A percentile compares a stretch with the other conserved stretches of the same genome.
Evolutionary conservation across 2,329 filamentous ascomycete genomes (phyloP).

Genomic region (Colletotrichum sp.): DNA sequence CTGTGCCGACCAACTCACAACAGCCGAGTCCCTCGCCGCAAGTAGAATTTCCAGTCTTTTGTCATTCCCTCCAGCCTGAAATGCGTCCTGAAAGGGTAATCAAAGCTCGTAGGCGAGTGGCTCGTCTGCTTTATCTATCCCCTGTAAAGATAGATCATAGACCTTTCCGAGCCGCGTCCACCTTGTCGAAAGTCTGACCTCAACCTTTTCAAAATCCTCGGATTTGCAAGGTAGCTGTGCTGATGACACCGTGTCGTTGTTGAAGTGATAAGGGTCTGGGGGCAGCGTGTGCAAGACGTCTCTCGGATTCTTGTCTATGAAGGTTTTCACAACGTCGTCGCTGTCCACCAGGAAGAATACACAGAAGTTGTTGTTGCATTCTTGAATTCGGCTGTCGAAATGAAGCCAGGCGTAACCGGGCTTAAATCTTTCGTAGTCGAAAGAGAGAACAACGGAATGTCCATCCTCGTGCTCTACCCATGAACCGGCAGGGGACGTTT

Average conservation of each 20-base stretch:
- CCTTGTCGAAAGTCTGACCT: not conserved
- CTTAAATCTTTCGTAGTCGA: not conserved
- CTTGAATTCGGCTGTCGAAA: not conserved
- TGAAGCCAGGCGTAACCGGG: accelerated
- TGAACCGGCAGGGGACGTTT: not conserved
- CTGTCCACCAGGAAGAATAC: not conserved
- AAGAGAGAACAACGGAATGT: not conserved
- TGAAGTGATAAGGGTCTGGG: not conserved
- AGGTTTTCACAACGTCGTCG: not conserved
- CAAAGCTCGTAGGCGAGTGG: too few relatives aligned
- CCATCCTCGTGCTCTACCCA: not conserved
- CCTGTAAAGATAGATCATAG: not conserved
- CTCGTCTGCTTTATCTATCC: too few relatives aligned
- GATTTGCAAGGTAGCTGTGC: not conserved
- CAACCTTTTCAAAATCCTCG: not conserved
- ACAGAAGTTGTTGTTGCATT: not conserved
- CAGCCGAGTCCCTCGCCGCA: not conserved
- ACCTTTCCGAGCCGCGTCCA: not conserved
- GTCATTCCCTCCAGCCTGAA: too few relatives aligned
- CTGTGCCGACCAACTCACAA: not conserved
- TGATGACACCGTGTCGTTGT: not conserved
- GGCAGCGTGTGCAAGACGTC: accelerated
- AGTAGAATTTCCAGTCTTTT: accelerated
- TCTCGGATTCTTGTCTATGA: not conserved
- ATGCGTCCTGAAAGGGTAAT: too few relatives aligned